Evolutionary conservation across 164 flowering plant genomes (phyloP).

Genomic region (Vitis riparia): DNA sequence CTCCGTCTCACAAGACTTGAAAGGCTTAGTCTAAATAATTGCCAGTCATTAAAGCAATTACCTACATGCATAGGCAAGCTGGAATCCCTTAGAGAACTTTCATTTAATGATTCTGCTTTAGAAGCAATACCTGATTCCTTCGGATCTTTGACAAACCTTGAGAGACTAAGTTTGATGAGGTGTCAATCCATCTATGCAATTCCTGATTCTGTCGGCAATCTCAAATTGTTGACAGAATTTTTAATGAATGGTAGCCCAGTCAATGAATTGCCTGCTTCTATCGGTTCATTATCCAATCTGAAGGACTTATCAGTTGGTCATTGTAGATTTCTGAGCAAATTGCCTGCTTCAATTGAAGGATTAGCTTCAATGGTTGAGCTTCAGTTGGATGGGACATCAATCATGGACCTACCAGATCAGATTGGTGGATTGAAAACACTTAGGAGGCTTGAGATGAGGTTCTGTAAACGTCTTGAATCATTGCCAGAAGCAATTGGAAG

Average conservation of each 20-base stretch:
- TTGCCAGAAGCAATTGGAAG: conserved; percentile 20
- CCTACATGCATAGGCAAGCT: conserved; percentile 22
- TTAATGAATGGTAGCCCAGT: conserved; percentile 17
- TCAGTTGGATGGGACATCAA: conserved; percentile 9
- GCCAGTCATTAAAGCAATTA: conserved; percentile 21
- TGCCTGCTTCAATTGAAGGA: conserved; percentile 34
- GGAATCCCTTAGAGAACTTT: conserved; percentile 26
- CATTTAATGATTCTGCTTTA: conserved; percentile 19
- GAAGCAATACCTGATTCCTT: conserved; percentile 29
- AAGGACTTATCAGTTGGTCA: conserved; percentile 23
- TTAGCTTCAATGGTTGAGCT: conserved; percentile 25
- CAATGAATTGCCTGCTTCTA: conserved; percentile 27
- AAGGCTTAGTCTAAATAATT: conserved; percentile 19
- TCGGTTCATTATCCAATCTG: conserved; percentile 25
- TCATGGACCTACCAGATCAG: conserved; percentile 27
- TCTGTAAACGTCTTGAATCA: conserved; percentile 15
- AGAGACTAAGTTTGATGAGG: conserved; percentile 21
- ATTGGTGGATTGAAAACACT: conserved; percentile 24
- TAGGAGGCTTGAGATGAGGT: conserved; percentile 20
- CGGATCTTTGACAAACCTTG: conserved; percentile 27
- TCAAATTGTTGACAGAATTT: conserved; percentile 22
- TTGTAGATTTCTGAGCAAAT: conserved; percentile 15
- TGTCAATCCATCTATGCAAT: conserved; percentile 23
- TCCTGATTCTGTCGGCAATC: conserved; percentile 31
- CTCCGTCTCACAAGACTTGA: conserved; percentile 30